These are phyloP conservation scores for Hyaloperonospora arabidopsidis DNA, from an alignment of 352 stramenopile genomes.

Conservation along the genomic window DNA sequence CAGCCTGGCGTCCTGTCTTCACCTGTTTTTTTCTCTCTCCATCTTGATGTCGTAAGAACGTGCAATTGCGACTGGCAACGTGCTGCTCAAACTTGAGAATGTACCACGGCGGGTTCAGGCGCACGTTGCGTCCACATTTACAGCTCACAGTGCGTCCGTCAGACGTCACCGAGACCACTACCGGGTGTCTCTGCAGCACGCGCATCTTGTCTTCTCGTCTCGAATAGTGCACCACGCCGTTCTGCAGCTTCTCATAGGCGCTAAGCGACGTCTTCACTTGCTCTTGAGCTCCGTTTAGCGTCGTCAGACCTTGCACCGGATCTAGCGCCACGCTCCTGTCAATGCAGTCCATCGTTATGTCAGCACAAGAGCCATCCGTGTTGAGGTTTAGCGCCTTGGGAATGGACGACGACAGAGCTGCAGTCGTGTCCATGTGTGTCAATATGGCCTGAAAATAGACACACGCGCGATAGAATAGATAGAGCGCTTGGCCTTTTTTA, in stretches of 20 bases:
- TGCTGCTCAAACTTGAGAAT: slow-evolving; percentile 84
- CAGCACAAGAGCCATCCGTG: too few relatives aligned
- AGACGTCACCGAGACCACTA: slow-evolving; percentile 33
- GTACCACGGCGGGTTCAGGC: slow-evolving; percentile 77
- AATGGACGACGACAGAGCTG: too few relatives aligned
- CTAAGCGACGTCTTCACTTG: slow-evolving; percentile 9
- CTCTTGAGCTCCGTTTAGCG: not conserved
- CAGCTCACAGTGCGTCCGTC: slow-evolving; percentile 57
- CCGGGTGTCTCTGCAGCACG: slow-evolving; percentile 47
- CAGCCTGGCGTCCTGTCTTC: not conserved
- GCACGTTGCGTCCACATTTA: slow-evolving; percentile 62
- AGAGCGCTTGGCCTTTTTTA: slow-evolving; percentile 4
- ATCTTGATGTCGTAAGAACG: slow-evolving; percentile 39
- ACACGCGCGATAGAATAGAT: too few relatives aligned
- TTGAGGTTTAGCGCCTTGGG: too few relatives aligned
- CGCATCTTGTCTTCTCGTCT: slow-evolving; percentile 58
- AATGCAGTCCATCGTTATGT: slow-evolving; percentile 14
- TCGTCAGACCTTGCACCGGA: slow-evolving; percentile 41
- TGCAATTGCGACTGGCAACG: slow-evolving; percentile 73
- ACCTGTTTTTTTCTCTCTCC: slow-evolving; percentile 6
- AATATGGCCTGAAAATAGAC: too few relatives aligned
- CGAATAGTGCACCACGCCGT: slow-evolving; percentile 35
- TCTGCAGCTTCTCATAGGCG: slow-evolving; percentile 26
- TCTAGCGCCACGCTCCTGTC: slow-evolving; percentile 58
- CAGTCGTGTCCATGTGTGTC: too few relatives aligned